These are phyloP conservation scores for Monosporascus ibericus DNA, from an alignment of 2,329 filamentous ascomycete genomes.

Conservation along the genomic window DNA sequence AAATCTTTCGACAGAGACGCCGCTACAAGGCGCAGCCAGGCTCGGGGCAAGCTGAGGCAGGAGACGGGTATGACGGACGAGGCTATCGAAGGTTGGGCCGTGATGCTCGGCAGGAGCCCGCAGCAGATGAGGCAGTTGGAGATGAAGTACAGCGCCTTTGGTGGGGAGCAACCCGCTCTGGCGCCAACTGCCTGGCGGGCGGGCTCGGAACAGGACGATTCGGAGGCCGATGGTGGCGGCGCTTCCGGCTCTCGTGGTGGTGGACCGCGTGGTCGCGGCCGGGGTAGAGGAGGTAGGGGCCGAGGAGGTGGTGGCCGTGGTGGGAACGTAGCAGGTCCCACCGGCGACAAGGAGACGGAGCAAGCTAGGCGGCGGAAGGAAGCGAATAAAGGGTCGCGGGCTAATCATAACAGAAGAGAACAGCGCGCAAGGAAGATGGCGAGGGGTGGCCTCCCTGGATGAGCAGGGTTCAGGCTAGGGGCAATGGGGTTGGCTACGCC, in stretches of 20 bases:
- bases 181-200: slow-evolving; percentile 59
- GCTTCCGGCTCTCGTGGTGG: slow-evolving; percentile 37
- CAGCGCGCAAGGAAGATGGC: slow-evolving; percentile 61
- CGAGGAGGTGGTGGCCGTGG: slow-evolving; percentile 47
- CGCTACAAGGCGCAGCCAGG: slow-evolving; percentile 58
- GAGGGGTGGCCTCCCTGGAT: slow-evolving; percentile 36
- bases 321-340: slow-evolving; percentile 57
- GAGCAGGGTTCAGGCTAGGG: background rate
- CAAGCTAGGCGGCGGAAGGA: slow-evolving; percentile 70
- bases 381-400: slow-evolving; percentile 71
- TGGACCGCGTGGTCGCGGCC: slow-evolving; percentile 38
- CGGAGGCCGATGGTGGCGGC: slow-evolving; percentile 37
- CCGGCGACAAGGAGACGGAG: slow-evolving; percentile 66
- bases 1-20: slow-evolving; percentile 66
- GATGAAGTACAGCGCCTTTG: slow-evolving; percentile 59
- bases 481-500: background rate
- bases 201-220: slow-evolving; percentile 52
- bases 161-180: slow-evolving; percentile 60
- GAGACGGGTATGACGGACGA: slow-evolving; percentile 90
- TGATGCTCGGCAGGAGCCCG: slow-evolving; percentile 75
- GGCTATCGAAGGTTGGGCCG: slow-evolving; percentile 85
- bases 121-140: slow-evolving; percentile 65
- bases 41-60: slow-evolving; percentile 58
- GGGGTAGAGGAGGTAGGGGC: slow-evolving; percentile 40
- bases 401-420: slow-evolving; percentile 82